These are phyloP conservation scores for Haematococcus sp. DNA, from an alignment of 139 green algal species.

Conservation along the genomic window DNA sequence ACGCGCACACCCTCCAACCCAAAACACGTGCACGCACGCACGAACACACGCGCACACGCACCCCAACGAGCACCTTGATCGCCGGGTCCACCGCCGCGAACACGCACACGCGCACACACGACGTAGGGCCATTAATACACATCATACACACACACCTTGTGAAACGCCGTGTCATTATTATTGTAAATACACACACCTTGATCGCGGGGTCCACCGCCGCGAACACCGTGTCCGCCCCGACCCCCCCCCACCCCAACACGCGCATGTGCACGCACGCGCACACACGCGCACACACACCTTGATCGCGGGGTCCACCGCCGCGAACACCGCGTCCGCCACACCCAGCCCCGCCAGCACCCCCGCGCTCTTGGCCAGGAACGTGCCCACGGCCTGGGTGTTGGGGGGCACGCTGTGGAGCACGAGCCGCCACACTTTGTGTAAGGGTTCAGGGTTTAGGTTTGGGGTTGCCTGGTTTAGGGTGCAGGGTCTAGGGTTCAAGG, in stretches of 20 bases:
- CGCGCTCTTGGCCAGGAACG: conserved; percentile 90
- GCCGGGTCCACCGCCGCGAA: too few relatives aligned
- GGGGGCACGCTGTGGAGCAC: conserved; percentile 66
- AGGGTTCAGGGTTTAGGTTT: too few relatives aligned
- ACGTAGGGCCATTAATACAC: too few relatives aligned
- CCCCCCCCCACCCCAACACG: conserved; percentile 82
- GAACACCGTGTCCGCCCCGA: conserved; percentile 83
- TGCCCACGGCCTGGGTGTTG: conserved; percentile 63
- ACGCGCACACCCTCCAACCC: too few relatives aligned
- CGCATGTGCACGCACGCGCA: too few relatives aligned
- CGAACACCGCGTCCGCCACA: conserved; percentile 82
- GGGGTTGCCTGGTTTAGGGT: too few relatives aligned
- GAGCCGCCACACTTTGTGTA: too few relatives aligned
- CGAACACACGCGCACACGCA: not conserved
- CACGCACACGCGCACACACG: too few relatives aligned
- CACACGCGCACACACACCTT: conserved; percentile 43
- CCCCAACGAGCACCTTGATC: conserved; percentile 42
- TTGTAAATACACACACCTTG: conserved; percentile 51
- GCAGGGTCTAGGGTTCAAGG: conserved; percentile 95
- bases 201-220: too few relatives aligned
- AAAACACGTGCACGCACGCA: not conserved
- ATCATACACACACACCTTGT: too few relatives aligned
- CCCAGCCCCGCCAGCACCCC: conserved; percentile 87
- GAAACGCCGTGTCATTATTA: too few relatives aligned
- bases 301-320: conserved; percentile 73